Evolutionary conservation across 257 asterid species (phyloP), one percentile per base, ranked within the genome.

Genomic region (Scutellaria barbata): DNA sequence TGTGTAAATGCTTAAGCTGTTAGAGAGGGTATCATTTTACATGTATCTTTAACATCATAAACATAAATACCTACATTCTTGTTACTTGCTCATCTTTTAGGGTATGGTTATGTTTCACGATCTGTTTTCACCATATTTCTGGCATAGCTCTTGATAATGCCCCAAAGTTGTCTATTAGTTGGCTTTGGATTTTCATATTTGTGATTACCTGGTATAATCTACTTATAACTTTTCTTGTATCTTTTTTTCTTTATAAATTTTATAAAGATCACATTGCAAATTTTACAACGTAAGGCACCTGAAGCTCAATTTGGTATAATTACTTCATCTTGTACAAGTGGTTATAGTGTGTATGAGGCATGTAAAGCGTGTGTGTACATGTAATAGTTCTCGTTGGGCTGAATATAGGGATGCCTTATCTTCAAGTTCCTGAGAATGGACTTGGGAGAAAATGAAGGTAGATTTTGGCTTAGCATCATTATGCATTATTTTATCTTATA

Each of bases 211-310:
- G 54, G 45, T 14, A 20, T 73, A 3, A 22, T 63, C 37, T 20
- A n/a, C 64, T 41, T 30, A 10, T 75, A 41, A 58, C 63, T 37
- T 13, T 33, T 6, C 35, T 5, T 46, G 22, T 71, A 9, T 52
- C 51, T 51, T 50, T 33, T 40, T 37, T 48, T 52, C 74, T 75
- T 61, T 52, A n/a, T n/a, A n/a, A n/a, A n/a, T n/a, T n/a, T n/a
- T n/a, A n/a, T n/a, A n/a, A n/a, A n/a, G 33, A 46, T 46, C 61
- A 7, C 7, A 39, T 61, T 10, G 66, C 64, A 22, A 9, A 43
- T 66, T 77, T 42, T 12, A 11, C 69, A 4, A 17, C 62, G 45
- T 67, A 72, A 58, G 74, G 74, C 42, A 41, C 74, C 72, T 40
- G 52, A 40, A 72, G 48, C 46, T 51, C 55, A 66, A 5, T 10